Evolutionary conservation across 441 rosid genomes (phyloP).

Genomic region (Populus hybrid): DNA sequence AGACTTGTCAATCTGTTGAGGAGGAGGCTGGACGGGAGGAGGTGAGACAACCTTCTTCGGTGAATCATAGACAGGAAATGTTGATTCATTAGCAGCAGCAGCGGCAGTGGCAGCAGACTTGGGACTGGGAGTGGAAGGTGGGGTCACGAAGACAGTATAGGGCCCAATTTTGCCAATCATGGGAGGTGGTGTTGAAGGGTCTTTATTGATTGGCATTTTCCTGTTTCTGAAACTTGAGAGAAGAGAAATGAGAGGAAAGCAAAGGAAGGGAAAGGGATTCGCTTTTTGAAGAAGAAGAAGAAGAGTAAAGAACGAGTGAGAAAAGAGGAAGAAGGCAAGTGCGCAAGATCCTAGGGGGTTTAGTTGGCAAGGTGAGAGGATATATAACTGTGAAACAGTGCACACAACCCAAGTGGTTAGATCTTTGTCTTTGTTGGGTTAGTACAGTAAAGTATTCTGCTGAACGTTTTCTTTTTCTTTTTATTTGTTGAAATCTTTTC

Average conservation of each 20-base stretch:
- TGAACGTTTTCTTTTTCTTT: no score
- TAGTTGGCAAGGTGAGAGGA: not conserved
- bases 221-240: constrained; percentile 3
- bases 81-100: constrained; percentile 24
- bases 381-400: not conserved
- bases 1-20: constrained; percentile 53
- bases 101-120: not conserved
- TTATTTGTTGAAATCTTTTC: no score
- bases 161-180: constrained; percentile 95
- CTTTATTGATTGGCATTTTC: constrained; percentile 70
- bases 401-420: constrained; percentile 9
- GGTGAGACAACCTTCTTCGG: constrained; percentile 43
- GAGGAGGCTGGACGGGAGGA: constrained; percentile 21
- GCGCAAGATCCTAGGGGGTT: not conserved
- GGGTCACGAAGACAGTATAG: constrained; percentile 94
- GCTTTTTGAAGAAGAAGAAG: not conserved
- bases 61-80: constrained; percentile 31
- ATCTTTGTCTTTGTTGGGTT: constrained; percentile 10
- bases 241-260: constrained; percentile 2
- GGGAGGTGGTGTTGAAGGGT: constrained; percentile 76
- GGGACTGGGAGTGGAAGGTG: constrained; percentile 69
- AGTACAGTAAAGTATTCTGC: not conserved
- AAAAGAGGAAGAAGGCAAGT: not conserved
- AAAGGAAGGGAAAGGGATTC: not conserved
- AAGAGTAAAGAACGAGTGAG: not conserved